These are phyloP conservation scores for Penicillium steckii DNA, from an alignment of 495 filamentous ascomycete species.

Conservation along the genomic window DNA sequence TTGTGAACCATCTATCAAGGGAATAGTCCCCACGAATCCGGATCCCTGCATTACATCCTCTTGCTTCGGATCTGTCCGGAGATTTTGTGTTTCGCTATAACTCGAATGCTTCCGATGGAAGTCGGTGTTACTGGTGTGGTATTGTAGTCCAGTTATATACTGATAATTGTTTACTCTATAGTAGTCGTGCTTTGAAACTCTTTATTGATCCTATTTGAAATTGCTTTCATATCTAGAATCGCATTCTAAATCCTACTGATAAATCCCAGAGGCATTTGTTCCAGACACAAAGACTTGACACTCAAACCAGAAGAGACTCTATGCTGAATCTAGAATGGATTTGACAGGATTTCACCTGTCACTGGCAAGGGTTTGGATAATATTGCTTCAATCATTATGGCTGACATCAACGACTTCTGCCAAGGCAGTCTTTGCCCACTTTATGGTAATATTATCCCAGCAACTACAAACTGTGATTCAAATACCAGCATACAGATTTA, in stretches of 20 bases:
- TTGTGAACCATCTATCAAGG: not conserved
- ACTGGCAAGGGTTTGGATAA: not conserved
- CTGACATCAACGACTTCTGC: conserved; percentile 1
- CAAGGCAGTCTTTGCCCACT: conserved; percentile 38
- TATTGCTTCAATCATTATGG: not conserved
- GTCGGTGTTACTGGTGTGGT: too few relatives aligned
- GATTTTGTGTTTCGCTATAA: not conserved
- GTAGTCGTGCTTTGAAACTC: not conserved
- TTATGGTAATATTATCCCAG: conserved; percentile 21
- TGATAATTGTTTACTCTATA: not conserved
- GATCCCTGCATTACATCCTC: not conserved
- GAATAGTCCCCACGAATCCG: not conserved
- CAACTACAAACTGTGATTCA: too few relatives aligned
- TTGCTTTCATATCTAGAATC: too few relatives aligned
- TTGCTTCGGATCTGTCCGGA: not conserved
- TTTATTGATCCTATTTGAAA: too few relatives aligned
- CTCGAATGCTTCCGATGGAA: not conserved
- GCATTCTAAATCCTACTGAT: not conserved
- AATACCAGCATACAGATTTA: not conserved
- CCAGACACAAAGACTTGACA: not conserved
- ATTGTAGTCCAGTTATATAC: not conserved
- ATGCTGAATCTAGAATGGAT: not conserved
- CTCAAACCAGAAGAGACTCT: not conserved
- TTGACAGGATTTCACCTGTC: not conserved
- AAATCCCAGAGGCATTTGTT: not conserved